Base-by-base conservation (phyloP, 148 eudicot species). In the Camellia granthamiana region DNA sequence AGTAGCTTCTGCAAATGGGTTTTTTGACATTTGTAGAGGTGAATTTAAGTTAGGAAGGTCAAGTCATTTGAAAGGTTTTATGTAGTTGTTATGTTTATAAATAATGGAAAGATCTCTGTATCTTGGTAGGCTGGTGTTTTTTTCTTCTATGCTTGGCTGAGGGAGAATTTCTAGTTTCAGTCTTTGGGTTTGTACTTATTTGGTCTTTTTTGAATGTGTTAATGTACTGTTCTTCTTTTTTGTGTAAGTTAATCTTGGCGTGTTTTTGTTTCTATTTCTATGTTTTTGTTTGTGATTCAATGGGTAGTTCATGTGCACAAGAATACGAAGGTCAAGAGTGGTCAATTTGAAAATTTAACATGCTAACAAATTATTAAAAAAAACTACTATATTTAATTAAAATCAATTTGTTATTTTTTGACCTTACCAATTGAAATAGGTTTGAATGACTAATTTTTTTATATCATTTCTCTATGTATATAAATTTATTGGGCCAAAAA, bases 1-100 rank as follows among this genome's bases (percentile, higher is more conserved):
- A 76, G 47, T 78, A 58, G 78, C 81, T 47, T 87, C 86, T 85
- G 86, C 83, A 67, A 30, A 80, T 84, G 88, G 88, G 18, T 30
- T 89, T 89, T 89, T 89, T 83, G 88, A 86, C 92, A 87, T 85
- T 55, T 87, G 83, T 86, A 80, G 85, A 87, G 82, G 83, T 74
- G 65, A 52, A 64, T 68, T 52, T 15, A 72, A 12, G 75, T 11
- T 72, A 30, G 43, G 18, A 1, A 43, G 71, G 41, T 71, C 75
- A 49, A 49, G 75, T 71, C 23, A n/a, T 47, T 71, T 71, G 11
- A 9, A 49, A 6, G 75, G 63, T 58, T 6, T 30, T 78, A 69
- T 7, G 6, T 2, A 6, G 44, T 60, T 4, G 49, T 77, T 52
- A 63, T 54, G 78, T 77, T 78, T 8, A 55, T 69, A 52, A 54